Base-by-base conservation (phyloP, 2,329 filamentous ascomycete genomes). In the Fusarium torreyae region DNA sequence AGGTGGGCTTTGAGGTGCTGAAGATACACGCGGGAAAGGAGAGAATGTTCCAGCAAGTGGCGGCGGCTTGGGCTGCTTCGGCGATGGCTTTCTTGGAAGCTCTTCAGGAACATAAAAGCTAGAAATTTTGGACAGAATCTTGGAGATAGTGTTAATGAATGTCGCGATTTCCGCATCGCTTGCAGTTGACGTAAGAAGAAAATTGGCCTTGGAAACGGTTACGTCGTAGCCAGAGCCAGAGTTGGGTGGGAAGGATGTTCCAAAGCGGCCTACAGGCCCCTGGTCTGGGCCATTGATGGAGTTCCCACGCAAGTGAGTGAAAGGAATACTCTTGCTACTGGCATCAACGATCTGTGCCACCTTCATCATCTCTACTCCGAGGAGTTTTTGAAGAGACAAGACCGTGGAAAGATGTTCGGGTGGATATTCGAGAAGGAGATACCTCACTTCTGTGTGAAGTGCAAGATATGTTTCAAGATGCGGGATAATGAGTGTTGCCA, bases 381-480 rank as follows among this genome's bases (percentile, higher is more conserved):
- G 80, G 7, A 91, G 80, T 52, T 82, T 83, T 65, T 89, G 88
- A 7, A 91, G 77, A 1, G 87, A 87, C 6, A 89, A 73, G 3
- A 90, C 80, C 5, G 87, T 88, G 3, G 84, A 71, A 3, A 91
- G 80, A 64, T 90, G 85, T 49, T 86, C 84, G 0, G 84, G 77
- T 0, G 88, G 84, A 65, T 88, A 91, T 57, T 90, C 86, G 10
- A 91, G 79, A 7, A 91, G 76, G 1, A 91, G 81, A 58, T 90
- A 86, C 11, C 84, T 84, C 20, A 87, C 84, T 38, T 83, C 79
- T 4, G 82, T 73, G 66, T 89, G 86, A 3, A 83, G 79, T 6
- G 84, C 81, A 49, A 91, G 79, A 65, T 89, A 90, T 0, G 84
- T 84, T 70, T 91, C 88, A 2, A 91, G 80, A 63, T 89, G 87